Percentiles rank a stretch among this genome's conserved stretches.
Evolutionary conservation across 306 rosid genomes (phyloP).

Genomic region (Citrullus mucosospermus): DNA sequence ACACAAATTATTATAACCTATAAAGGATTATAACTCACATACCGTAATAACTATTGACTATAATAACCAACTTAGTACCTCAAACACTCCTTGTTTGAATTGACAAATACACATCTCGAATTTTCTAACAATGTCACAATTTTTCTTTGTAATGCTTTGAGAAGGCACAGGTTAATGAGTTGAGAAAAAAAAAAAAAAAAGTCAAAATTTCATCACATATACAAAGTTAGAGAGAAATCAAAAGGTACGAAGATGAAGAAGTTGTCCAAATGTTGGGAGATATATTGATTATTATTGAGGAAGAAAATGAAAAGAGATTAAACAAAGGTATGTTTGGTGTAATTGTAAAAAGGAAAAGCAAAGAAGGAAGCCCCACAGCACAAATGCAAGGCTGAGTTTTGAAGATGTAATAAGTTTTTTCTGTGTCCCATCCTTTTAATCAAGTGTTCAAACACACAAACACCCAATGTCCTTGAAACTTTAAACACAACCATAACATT

Average conservation of each 20-base stretch:
- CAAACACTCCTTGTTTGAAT: not conserved
- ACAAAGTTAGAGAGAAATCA: not conserved
- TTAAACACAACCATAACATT: not conserved
- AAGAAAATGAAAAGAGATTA: not conserved
- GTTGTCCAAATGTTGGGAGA: slow-evolving; percentile 1
- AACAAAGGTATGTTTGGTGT: slow-evolving; percentile 16
- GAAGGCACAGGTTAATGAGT: not conserved
- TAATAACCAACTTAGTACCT: too few relatives aligned
- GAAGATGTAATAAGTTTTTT: slow-evolving; percentile 24
- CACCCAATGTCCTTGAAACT: not conserved
- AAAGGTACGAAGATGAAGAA: not conserved
- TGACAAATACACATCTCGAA: not conserved
- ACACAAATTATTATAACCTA: too few relatives aligned
- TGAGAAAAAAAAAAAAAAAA: not conserved
- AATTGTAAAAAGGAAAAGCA: slow-evolving; percentile 29
- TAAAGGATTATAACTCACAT: too few relatives aligned
- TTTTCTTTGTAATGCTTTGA: not conserved
- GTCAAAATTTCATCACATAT: not conserved
- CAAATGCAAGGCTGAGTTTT: slow-evolving; percentile 6
- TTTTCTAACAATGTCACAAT: not conserved
- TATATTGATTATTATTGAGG: not conserved
- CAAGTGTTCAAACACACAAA: slow-evolving; percentile 3
- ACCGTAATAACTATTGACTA: too few relatives aligned
- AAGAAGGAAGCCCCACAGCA: slow-evolving; percentile 19
- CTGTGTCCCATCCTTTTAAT: not conserved